phyloP scores from a whole-genome alignment of 495 filamentous ascomycete species.

The Xanthoparmelia taractica region DNA sequence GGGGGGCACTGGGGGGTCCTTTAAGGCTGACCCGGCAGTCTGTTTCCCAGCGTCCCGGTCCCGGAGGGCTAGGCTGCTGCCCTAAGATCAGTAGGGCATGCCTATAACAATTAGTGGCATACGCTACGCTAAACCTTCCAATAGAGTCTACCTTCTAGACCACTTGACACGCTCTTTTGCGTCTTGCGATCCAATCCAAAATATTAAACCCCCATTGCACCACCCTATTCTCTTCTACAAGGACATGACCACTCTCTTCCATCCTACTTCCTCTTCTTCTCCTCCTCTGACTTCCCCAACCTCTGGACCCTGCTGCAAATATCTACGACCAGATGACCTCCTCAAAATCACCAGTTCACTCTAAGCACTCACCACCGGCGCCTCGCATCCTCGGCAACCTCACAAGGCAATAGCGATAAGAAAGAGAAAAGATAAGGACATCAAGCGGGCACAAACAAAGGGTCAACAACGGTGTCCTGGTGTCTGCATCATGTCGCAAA shows the following conservation, averaged over 20 bases:
- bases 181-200: conserved; percentile 6
- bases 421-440: background rate
- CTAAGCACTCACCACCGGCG: background rate
- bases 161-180: conserved; percentile 1
- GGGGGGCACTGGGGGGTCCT: background rate
- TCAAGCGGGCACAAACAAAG: too few relatives aligned
- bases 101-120: background rate
- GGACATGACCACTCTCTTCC: background rate
- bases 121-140: conserved; percentile 1
- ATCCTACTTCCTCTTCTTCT: background rate
- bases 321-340: conserved; percentile 1
- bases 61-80: background rate
- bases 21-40: conserved; percentile 8
- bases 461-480: background rate
- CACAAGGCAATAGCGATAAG: background rate
- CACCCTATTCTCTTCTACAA: background rate
- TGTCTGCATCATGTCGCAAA: conserved; percentile 20
- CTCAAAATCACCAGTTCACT: background rate
- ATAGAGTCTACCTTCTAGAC: background rate
- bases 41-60: background rate
- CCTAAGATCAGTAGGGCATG: too few relatives aligned
- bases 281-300: background rate
- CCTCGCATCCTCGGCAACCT: background rate
- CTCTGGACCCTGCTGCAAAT: background rate
- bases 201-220: conserved; percentile 1